These are phyloP conservation scores for Globisporangium iwayamae DNA, from an alignment of 352 stramenopile species.

Conservation along the genomic window DNA sequence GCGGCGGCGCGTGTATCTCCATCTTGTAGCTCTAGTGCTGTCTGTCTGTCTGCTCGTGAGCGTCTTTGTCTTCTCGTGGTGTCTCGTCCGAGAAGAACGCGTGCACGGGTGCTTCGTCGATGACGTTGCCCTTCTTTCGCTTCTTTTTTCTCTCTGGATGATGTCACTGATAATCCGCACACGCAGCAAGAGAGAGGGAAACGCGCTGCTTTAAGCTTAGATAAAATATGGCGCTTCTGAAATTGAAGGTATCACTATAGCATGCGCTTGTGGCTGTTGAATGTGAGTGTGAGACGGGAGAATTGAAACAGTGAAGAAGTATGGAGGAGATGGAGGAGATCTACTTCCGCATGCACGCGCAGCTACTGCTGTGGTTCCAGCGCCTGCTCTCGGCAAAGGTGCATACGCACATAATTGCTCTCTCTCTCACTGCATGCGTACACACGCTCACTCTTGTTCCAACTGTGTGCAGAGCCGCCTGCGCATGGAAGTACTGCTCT, in stretches of 20 bases:
- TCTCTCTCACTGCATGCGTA: conserved; percentile 7
- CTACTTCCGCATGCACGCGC: conserved; percentile 74
- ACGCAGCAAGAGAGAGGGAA: too few relatives aligned
- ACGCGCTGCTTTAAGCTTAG: too few relatives aligned
- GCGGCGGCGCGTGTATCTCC: neutral
- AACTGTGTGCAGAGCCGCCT: conserved; percentile 34
- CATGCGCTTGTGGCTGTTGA: too few relatives aligned
- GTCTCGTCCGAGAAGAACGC: neutral
- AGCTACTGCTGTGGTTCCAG: conserved; percentile 47
- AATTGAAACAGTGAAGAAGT: neutral
- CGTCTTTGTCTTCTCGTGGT: neutral
- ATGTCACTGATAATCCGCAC: too few relatives aligned
- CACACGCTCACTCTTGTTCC: conserved; percentile 3
- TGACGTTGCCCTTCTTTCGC: neutral
- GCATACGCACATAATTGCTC: neutral
- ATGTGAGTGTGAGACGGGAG: neutral
- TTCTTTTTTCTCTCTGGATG: neutral
- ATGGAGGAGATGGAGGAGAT: conserved; percentile 68
- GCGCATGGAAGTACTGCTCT: conserved; percentile 53
- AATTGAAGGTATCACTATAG: too few relatives aligned
- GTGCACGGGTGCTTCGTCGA: neutral
- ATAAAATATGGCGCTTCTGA: too few relatives aligned
- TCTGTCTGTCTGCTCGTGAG: neutral
- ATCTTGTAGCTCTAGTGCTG: neutral
- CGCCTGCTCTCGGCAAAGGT: conserved; percentile 42